Evolutionary conservation across 495 filamentous ascomycete genomes (phyloP).

Genomic region (Lasiosphaeris hirsuta): DNA sequence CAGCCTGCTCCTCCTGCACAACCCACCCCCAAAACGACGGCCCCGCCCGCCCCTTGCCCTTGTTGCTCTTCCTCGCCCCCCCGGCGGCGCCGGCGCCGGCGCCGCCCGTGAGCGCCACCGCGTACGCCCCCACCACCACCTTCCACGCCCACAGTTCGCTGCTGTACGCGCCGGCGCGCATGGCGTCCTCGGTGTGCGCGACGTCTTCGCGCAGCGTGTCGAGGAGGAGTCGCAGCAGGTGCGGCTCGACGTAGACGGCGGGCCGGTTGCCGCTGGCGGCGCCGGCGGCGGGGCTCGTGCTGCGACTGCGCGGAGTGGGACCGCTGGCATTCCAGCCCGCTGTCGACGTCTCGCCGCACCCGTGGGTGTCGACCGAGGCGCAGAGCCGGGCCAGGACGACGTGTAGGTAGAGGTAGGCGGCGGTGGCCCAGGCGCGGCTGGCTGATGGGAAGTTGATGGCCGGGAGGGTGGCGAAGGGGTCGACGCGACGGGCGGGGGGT

Average conservation of each 20-base stretch:
- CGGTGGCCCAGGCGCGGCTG: slow-evolving; percentile 24
- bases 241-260: slow-evolving; percentile 2
- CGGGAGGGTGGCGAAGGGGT: slow-evolving; percentile 7
- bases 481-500: neutral
- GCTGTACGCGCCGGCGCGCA: slow-evolving; percentile 21
- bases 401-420: slow-evolving; percentile 25
- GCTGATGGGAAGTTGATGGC: slow-evolving; percentile 13
- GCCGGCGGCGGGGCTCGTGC: neutral
- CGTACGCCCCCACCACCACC: slow-evolving; percentile 16
- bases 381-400: slow-evolving; percentile 14
- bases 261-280: neutral
- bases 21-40: neutral
- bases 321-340: too few species aligned
- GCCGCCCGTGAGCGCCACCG: neutral
- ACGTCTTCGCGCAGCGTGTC: slow-evolving; percentile 16
- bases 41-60: neutral
- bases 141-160: slow-evolving; percentile 24
- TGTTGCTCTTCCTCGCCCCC: neutral
- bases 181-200: slow-evolving; percentile 22
- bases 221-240: slow-evolving; percentile 16
- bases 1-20: neutral
- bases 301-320: too few species aligned
- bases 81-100: neutral
- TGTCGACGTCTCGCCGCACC: too few species aligned
- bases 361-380: neutral